phyloP scores from a whole-genome alignment of 768 basidiomycete genomes.

The Mycena venus region DNA sequence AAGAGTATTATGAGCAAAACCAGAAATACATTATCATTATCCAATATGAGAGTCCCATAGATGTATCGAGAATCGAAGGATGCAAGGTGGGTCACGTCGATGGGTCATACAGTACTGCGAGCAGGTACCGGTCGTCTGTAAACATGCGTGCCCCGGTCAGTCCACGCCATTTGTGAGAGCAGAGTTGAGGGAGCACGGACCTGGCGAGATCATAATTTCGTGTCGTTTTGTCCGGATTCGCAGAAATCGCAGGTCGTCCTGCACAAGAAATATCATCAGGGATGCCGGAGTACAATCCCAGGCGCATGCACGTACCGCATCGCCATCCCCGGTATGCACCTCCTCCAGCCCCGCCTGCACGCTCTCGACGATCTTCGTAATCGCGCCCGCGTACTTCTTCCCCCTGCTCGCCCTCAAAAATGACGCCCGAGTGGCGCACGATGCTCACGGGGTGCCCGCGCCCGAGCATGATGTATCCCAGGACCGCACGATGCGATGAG shows the following conservation, averaged over 20 bases:
- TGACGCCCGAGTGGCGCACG: constrained; percentile 86
- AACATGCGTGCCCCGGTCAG: neutral
- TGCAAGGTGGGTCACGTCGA: constrained; percentile 52
- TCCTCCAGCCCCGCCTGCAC: constrained; percentile 87
- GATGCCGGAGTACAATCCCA: neutral
- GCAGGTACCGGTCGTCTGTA: constrained; percentile 81
- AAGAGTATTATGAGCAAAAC: constrained; percentile 10
- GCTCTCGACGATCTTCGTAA: constrained; percentile 82
- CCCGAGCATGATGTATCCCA: constrained; percentile 89
- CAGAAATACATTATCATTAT: constrained; percentile 23
- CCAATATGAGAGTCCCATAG: constrained; percentile 29
- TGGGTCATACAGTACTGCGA: constrained; percentile 89
- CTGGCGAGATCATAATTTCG: constrained; percentile 95
- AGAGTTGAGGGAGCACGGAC: constrained; percentile 55
- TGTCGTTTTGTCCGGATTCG: constrained; percentile 92
- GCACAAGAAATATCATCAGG: neutral
- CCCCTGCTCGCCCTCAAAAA: constrained; percentile 91
- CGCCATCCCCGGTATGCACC: constrained; percentile 73
- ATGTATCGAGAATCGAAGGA: constrained; percentile 22
- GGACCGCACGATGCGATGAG: constrained; percentile 85
- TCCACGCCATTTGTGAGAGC: neutral
- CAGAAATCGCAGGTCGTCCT: constrained; percentile 93
- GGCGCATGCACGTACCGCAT: constrained; percentile 60
- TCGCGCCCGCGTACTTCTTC: constrained; percentile 77
- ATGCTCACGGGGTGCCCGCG: constrained; percentile 81